phyloP scores from a whole-genome alignment of 2,329 filamentous ascomycete species.

The Ustulina deusta region DNA sequence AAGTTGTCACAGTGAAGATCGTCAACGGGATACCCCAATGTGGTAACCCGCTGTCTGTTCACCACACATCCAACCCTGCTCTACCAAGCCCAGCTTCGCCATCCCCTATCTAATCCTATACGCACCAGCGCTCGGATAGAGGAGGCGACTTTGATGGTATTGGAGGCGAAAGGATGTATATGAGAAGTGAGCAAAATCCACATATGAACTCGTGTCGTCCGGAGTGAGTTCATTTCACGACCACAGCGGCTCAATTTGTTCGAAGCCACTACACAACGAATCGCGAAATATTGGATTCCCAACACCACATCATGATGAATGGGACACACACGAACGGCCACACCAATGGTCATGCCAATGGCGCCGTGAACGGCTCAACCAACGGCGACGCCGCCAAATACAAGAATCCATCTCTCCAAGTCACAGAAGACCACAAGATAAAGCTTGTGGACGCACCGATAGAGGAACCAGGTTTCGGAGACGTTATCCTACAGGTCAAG shows the following conservation, averaged over 20 bases:
- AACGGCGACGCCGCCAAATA: conserved; percentile 34
- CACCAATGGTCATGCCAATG: conserved; percentile 40
- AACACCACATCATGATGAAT: conserved; percentile 26
- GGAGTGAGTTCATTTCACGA: background rate
- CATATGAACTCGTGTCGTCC: conserved; percentile 12
- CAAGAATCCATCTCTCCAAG: conserved; percentile 67
- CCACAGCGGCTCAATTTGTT: background rate
- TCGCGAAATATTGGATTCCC: background rate
- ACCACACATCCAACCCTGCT: conserved; percentile 9
- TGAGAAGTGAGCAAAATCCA: background rate
- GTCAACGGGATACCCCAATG: conserved; percentile 29
- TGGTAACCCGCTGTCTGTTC: conserved; percentile 31
- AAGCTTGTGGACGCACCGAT: conserved; percentile 69
- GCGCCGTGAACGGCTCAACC: conserved; percentile 34
- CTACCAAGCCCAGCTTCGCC: conserved; percentile 20
- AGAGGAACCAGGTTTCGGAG: conserved; percentile 63
- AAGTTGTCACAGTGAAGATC: conserved; percentile 28
- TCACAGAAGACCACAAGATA: conserved; percentile 70
- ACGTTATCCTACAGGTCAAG: conserved; percentile 72
- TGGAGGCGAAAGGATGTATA: conserved; percentile 4
- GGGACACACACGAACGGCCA: conserved; percentile 25
- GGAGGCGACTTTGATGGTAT: background rate
- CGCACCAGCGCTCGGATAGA: conserved; percentile 17
- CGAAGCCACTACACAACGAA: background rate
- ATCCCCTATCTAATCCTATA: conserved; percentile 8